Base-by-base conservation (phyloP, 345 rosid species). In the Citrus unshiu region DNA sequence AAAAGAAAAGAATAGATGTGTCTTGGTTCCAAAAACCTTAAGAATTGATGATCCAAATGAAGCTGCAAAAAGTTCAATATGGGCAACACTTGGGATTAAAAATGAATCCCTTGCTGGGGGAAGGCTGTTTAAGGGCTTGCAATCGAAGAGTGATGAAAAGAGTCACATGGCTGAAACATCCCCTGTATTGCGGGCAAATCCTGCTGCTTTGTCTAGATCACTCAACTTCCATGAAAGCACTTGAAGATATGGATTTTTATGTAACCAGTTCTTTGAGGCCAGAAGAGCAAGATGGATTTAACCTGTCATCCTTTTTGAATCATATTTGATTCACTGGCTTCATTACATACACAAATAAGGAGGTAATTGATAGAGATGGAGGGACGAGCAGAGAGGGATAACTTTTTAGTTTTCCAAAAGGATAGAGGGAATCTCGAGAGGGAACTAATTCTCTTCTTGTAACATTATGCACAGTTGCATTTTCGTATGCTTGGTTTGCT, bases 161-260 rank as follows among this genome's bases (percentile, higher is more conserved):
- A 83, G 74, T 70, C 77, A 75, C 27, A 67, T 78, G 65, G 70
- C 84, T 1, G 87, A 91, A 64, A 59, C 86, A 43, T 82, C 90
- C n/a, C 85, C 88, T 5, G 77, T 78, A 13, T 79, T 84, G 76
- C 73, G 39, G 27, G 97, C 97, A 61, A 95, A 95, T 81, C 98
- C 98, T 13, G 97, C 97, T 29, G 97, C 98, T 57, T 72, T 93
- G 84, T 95, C 94, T 70, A 88, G 98, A 82, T 93, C 97, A 54
- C 74, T 85, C 64, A 86, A 84, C 82, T 95, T 95, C 87, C 97
- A 85, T 35, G 97, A 93, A 85, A 87, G 72, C 75, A 73, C 78
- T 71, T 93, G 83, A 86, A 73, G 19, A 29, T 12, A 43, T 19
- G 18, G 56, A 25, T 16, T 83, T 14, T 63, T 54, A 37, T 32